Conservation (phyloP, 495 filamentous ascomycete species). For the Tetracladium setigerum region DNA sequence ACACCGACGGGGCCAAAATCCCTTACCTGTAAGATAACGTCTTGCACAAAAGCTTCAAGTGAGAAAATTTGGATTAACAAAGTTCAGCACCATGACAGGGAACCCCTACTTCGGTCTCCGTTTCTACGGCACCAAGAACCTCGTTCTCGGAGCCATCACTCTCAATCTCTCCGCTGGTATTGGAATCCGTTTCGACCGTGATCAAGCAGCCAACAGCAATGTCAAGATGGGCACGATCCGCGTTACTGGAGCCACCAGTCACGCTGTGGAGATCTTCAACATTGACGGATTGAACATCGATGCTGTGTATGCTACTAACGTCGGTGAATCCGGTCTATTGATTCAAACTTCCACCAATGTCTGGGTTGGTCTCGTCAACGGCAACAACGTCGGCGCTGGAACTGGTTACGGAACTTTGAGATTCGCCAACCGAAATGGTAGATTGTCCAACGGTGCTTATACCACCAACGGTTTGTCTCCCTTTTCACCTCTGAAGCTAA, state of each 20-base stretch:
- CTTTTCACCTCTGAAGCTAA: too few relatives aligned
- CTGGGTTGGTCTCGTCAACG: constrained; percentile 34
- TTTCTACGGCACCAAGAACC: constrained; percentile 32
- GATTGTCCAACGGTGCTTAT: constrained; percentile 30
- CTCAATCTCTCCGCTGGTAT: constrained; percentile 37
- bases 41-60: too few relatives aligned
- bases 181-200: constrained; percentile 40
- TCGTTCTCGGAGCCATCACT: constrained; percentile 33
- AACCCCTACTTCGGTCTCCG: constrained; percentile 39
- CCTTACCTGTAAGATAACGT: constrained; percentile 33
- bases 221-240: constrained; percentile 36
- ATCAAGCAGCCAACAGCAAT: constrained; percentile 31
- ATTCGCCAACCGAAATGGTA: constrained; percentile 38
- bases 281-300: constrained; percentile 34
- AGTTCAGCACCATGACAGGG: constrained; percentile 20
- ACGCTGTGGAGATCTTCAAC: constrained; percentile 41
- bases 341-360: constrained; percentile 36
- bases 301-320: constrained; percentile 33
- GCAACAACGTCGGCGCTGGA: constrained; percentile 33
- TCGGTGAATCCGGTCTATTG: constrained; percentile 37
- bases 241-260: constrained; percentile 34
- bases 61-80: constrained; percentile 3
- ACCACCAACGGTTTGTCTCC: constrained; percentile 24
- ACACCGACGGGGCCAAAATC: constrained; percentile 30
- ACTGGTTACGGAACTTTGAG: constrained; percentile 39